Conservation (phyloP, 139 green algal species). For the Picochlorum costavermella region DNA sequence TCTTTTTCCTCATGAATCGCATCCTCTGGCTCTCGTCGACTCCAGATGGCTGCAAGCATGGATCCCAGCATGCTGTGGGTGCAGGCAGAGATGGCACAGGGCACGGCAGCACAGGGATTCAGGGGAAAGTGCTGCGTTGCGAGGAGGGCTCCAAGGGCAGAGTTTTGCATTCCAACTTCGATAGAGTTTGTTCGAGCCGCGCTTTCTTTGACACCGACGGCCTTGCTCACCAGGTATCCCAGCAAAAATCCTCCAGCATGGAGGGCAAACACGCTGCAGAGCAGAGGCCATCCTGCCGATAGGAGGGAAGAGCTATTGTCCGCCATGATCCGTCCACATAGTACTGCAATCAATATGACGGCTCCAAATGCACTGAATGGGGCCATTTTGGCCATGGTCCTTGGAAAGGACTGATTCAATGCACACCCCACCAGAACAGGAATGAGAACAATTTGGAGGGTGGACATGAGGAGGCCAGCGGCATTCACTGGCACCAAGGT, state of each 20-base stretch:
- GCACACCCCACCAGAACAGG: conserved; percentile 53
- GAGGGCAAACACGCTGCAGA: conserved; percentile 41
- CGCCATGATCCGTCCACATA: conserved; percentile 52
- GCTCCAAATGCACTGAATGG: conserved; percentile 21
- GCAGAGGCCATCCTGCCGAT: conserved; percentile 30
- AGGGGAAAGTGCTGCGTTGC: conserved; percentile 52
- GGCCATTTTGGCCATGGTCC: conserved; percentile 12
- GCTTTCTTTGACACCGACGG: conserved; percentile 33
- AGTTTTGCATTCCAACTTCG: conserved; percentile 68
- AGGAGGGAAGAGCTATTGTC: conserved; percentile 32
- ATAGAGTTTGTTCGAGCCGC: conserved; percentile 55
- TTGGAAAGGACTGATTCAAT: conserved; percentile 47
- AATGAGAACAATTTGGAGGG: conserved; percentile 65
- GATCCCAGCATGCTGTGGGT: conserved; percentile 64
- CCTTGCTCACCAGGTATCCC: conserved; percentile 38
- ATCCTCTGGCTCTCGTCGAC: neutral
- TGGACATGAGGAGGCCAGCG: conserved; percentile 51
- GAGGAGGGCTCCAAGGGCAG: conserved; percentile 61
- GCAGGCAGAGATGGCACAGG: conserved; percentile 65
- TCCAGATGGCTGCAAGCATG: conserved; percentile 51
- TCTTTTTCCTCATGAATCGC: neutral
- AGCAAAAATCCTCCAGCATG: conserved; percentile 55
- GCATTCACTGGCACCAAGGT: conserved; percentile 57
- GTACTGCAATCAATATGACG: conserved; percentile 40
- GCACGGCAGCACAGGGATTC: conserved; percentile 60